Base-by-base conservation (phyloP, 2,329 filamentous ascomycete genomes). In the Penicillium brasilianum region DNA sequence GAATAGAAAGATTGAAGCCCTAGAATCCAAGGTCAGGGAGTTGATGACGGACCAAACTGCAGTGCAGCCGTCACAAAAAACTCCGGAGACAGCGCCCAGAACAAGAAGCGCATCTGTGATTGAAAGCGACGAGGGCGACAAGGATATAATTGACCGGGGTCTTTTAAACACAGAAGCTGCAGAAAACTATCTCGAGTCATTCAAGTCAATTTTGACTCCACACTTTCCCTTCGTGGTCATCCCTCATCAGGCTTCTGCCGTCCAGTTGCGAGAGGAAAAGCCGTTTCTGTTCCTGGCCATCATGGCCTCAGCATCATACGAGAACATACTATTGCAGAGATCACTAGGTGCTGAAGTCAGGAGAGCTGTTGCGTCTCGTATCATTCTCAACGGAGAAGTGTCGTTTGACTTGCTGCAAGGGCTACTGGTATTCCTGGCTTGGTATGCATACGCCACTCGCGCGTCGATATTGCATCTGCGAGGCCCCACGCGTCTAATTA, bases 391-490 rank as follows among this genome's bases (percentile, higher is more conserved):
- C 6, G 71, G 71, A 2, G 68, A 76, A 9, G 70, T 76, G 25
- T 75, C 67, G 32, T 71, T 81, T n/a, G 78, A 78, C 39, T 66
- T 78, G 13, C 68, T 80, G 16, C 75, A 80, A 63, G 78, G 77
- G 2, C 57, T 79, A 6, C 63, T 80, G 14, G 66, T 80, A 0
- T 73, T 72, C 54, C 59, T 75, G 16, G 75, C 73, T 22, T 80
- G 76, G 76, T 77, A 56, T 58, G 43, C 43, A 46, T 46, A 36
- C 41, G 7, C 18, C 32, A 18, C 43, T 48, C 3, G 30, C 32
- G 30, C 18, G 10, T 6, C 13, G 32, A 28, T 48, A 48, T 58
- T 58, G 49, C 30, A 52, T 22, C 6, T 37, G 51, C 48, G 55
- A 32, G 46, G 51, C 13, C 10, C 39, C 50, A 55, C 57, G 55